Percentiles rank a stretch among this genome's conserved stretches.
Evolutionary conservation across 176 grass and related monocot species (phyloP).

Genomic region (Oryza officinalis): DNA sequence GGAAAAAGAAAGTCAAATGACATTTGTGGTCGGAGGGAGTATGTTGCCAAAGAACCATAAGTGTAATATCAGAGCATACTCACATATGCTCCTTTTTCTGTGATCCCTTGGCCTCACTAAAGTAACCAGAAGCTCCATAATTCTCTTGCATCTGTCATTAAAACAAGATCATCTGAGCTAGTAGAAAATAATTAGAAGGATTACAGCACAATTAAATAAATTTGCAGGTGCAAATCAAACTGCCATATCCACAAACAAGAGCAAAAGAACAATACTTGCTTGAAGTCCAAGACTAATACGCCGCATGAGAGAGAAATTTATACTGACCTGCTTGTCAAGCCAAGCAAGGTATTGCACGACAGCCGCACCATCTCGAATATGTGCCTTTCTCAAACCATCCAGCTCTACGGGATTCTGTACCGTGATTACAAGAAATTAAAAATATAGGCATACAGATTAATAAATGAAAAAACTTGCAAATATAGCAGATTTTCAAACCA

Average conservation of each 20-base stretch:
- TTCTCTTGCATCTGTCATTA: constrained; percentile 15
- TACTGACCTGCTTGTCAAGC: constrained; percentile 84
- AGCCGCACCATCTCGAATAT: constrained; percentile 93
- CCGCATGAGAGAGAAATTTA: constrained; percentile 16
- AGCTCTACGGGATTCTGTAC: constrained; percentile 75
- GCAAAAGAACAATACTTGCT: background rate
- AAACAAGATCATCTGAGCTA: background rate
- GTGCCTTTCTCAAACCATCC: constrained; percentile 86
- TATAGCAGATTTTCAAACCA: no score
- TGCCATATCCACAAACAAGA: background rate
- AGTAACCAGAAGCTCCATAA: constrained; percentile 96
- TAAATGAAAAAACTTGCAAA: constrained; percentile 1
- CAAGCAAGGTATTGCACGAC: constrained; percentile 90
- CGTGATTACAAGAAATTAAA: constrained; percentile 36
- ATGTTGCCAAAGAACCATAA: constrained; percentile 25
- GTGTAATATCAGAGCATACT: constrained; percentile 37
- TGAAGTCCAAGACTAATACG: background rate
- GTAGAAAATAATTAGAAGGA: background rate
- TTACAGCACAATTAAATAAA: constrained; percentile 14
- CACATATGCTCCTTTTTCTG: constrained; percentile 68
- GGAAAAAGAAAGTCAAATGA: no score
- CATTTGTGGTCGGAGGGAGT: no score
- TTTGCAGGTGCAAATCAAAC: constrained; percentile 18
- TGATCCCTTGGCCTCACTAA: constrained; percentile 65
- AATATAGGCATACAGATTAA: constrained; percentile 9